Base-by-base conservation (phyloP, 768 basidiomycete species). In the Tricholoma saponaceum region DNA sequence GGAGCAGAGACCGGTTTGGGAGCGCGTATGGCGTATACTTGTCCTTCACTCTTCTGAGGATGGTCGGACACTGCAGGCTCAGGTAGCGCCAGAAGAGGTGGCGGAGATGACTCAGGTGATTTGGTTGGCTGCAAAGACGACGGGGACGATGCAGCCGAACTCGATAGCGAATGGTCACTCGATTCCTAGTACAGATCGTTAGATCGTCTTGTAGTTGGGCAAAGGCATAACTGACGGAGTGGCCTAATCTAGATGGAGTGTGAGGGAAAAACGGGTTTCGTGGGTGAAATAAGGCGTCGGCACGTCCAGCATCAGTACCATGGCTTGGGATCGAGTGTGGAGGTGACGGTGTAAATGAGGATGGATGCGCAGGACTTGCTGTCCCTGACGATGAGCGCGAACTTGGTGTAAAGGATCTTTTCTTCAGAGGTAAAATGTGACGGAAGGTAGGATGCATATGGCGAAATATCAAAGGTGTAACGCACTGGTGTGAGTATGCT, bases 401-500 rank as follows among this genome's bases (percentile, higher is more conserved):
- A 56, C 70, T 64, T 37, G 70, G 71, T n/a, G 70, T 74, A 64
- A 55, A 73, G 23, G 81, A 77, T 16, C 82, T 80, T 78, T 83
- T 84, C 81, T 83, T 67, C 41, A 51, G 54, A 52, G 52, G 66
- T 52, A 50, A 28, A 26, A 49, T 14, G 30, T 9, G 56, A 59
- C 50, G 28, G 52, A 53, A 56, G 55, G 49, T 54, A 60, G 47
- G n/a, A 50, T 28, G 47, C 26, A 50, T 30, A 25, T 28, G 16
- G 10, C 16, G n/a, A 50, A 50, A 14, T 12, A 50, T n/a, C n/a
- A 52, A 50, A 57, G 51, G 53, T 16, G 51, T 52, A 56, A 76
- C 83, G 69, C 65, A 85, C 84, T 60, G 84, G 83, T 10, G 79
- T 71, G 12, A 87, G 69, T 43, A 87, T 84, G 62, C 82, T 83